phyloP scores from a whole-genome alignment of 2,329 filamentous ascomycete species.

The Verticillium klebahnii region DNA sequence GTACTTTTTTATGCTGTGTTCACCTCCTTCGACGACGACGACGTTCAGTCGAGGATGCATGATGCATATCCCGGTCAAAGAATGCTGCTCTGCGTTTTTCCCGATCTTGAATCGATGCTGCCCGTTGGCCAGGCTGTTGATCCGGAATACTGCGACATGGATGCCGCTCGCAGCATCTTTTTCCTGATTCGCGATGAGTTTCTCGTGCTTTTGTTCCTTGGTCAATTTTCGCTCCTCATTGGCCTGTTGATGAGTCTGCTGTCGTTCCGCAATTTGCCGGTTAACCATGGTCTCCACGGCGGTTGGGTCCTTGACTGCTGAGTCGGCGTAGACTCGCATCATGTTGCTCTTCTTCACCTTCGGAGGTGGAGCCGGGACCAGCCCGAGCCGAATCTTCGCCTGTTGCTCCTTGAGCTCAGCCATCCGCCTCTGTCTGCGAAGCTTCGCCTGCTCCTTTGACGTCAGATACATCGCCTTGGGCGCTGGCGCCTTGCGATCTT shows the following conservation, averaged over 20 bases:
- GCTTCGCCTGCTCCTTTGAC: slow-evolving; percentile 82
- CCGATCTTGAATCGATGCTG: slow-evolving; percentile 91
- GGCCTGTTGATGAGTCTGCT: slow-evolving; percentile 67
- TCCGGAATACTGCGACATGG: slow-evolving; percentile 80
- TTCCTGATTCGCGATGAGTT: slow-evolving; percentile 76
- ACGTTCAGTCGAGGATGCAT: slow-evolving; percentile 87
- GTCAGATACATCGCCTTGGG: slow-evolving; percentile 93
- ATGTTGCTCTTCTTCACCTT: slow-evolving; percentile 98
- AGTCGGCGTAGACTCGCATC: slow-evolving; percentile 70
- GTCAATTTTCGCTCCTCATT: slow-evolving; percentile 87
- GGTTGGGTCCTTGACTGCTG: slow-evolving; percentile 86
- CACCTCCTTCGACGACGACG: slow-evolving; percentile 86
- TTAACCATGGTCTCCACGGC: slow-evolving; percentile 94
- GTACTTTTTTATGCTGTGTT: slow-evolving; percentile 77
- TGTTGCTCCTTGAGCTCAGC: slow-evolving; percentile 94
- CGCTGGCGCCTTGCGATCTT: slow-evolving; percentile 74
- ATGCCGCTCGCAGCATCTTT: slow-evolving; percentile 86
- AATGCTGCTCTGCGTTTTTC: slow-evolving; percentile 85
- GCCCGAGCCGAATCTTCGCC: slow-evolving; percentile 87
- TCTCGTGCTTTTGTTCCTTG: slow-evolving; percentile 82
- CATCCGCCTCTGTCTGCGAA: slow-evolving; percentile 84
- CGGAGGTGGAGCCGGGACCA: slow-evolving; percentile 84
- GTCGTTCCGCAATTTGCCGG: slow-evolving; percentile 83
- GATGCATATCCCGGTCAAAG: slow-evolving; percentile 84
- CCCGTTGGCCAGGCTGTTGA: slow-evolving; percentile 84